Evolutionary conservation across 2,329 filamentous ascomycete genomes (phyloP).

Genomic region (Coleophoma cylindrospora): DNA sequence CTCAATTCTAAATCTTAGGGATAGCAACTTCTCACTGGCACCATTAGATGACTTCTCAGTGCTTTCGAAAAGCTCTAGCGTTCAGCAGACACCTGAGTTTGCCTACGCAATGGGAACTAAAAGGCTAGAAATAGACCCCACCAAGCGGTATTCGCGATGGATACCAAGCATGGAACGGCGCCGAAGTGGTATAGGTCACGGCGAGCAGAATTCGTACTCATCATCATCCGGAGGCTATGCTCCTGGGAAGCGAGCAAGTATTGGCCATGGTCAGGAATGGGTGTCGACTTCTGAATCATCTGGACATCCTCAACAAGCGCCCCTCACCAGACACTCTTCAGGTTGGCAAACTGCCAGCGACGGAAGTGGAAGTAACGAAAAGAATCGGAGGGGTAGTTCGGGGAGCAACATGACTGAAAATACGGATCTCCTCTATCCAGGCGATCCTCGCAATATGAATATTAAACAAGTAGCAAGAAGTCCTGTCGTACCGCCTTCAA

Average conservation of each 20-base stretch:
- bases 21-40: slow-evolving; percentile 17
- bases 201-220: slow-evolving; percentile 11
- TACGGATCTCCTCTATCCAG: slow-evolving; percentile 9
- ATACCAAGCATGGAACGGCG: slow-evolving; percentile 8
- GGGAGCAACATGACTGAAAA: slow-evolving; percentile 12
- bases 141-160: slow-evolving; percentile 13
- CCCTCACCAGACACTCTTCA: slow-evolving; percentile 11
- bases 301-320: slow-evolving; percentile 1
- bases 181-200: slow-evolving; percentile 18
- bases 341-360: slow-evolving; percentile 16
- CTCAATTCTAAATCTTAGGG: slow-evolving; percentile 16
- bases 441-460: slow-evolving; percentile 2
- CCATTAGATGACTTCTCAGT: slow-evolving; percentile 18
- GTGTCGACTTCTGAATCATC: neutral
- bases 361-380: neutral
- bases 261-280: slow-evolving; percentile 21
- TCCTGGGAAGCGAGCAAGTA: slow-evolving; percentile 11
- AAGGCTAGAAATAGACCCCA: slow-evolving; percentile 4
- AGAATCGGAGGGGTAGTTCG: slow-evolving; percentile 11
- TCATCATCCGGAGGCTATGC: slow-evolving; percentile 5
- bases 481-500: slow-evolving; percentile 5
- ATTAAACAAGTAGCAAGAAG: slow-evolving; percentile 15
- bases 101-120: slow-evolving; percentile 2
- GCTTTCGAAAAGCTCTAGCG: slow-evolving; percentile 6
- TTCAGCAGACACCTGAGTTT: slow-evolving; percentile 2